phyloP scores from a whole-genome alignment of 495 filamentous ascomycete genomes.

The Chaetomium fimeti region DNA sequence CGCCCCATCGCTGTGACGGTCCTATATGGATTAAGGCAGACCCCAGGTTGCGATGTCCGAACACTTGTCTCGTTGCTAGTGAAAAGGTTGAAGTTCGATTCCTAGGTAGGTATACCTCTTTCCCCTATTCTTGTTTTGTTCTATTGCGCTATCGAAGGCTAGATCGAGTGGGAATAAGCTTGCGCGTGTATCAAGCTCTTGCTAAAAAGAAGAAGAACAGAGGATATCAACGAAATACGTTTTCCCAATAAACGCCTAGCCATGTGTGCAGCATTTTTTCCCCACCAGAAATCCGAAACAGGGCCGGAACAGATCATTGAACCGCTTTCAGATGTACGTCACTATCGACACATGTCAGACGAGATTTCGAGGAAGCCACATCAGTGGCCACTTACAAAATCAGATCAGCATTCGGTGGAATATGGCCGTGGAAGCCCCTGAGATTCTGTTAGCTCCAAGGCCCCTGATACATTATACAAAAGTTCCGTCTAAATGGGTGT shows the following conservation, averaged over 20 bases:
- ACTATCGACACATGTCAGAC: slow-evolving; percentile 34
- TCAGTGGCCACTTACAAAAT: slow-evolving; percentile 59
- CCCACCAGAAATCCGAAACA: background rate
- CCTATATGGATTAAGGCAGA: no score
- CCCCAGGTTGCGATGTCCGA: no score
- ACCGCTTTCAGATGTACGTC: slow-evolving; percentile 54
- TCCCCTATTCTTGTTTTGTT: no score
- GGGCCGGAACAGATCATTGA: background rate
- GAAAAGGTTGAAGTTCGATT: background rate
- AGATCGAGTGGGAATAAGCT: background rate
- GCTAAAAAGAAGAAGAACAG: background rate
- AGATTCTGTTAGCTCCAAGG: background rate
- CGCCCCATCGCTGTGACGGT: no score
- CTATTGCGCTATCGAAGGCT: no score
- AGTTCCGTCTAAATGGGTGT: background rate
- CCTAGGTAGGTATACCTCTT: background rate
- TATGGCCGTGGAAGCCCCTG: slow-evolving; percentile 67
- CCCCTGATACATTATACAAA: no score
- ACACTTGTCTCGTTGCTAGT: no score
- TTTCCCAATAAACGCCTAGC: background rate
- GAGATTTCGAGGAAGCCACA: background rate
- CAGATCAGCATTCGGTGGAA: slow-evolving; percentile 52
- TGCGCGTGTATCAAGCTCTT: background rate
- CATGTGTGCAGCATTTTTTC: background rate
- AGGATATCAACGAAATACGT: background rate